These are phyloP conservation scores for Ogataea saltuana DNA, from an alignment of 805 yeast genomes.

Conservation along the genomic window DNA sequence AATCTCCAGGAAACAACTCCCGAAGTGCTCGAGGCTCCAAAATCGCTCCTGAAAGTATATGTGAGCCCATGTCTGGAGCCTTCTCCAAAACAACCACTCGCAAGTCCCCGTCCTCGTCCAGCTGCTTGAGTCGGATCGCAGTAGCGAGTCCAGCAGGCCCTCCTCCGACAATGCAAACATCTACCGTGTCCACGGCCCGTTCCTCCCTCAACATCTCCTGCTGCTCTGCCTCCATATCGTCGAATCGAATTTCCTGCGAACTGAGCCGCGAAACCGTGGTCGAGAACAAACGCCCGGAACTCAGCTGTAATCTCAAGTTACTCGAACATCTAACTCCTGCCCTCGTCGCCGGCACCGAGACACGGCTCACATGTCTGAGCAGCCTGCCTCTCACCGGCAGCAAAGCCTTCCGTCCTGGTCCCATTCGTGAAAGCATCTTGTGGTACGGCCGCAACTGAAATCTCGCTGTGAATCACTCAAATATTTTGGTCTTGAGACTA, in stretches of 20 bases:
- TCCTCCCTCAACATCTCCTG: conserved; percentile 54
- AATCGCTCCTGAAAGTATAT: conserved; percentile 91
- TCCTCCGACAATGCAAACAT: conserved; percentile 95
- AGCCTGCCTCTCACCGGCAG: no score
- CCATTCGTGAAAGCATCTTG: neutral
- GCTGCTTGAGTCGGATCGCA: conserved; percentile 84
- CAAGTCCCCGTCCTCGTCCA: conserved; percentile 64
- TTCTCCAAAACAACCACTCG: conserved; percentile 91
- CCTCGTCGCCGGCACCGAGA: neutral
- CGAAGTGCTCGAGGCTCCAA: conserved; percentile 85
- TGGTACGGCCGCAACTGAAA: no score
- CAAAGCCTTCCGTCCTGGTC: no score
- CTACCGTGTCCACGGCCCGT: conserved; percentile 83
- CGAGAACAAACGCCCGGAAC: neutral
- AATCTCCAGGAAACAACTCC: conserved; percentile 78
- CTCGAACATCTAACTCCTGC: neutral
- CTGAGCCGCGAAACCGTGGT: neutral
- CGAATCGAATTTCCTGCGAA: conserved; percentile 28
- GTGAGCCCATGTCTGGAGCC: conserved; percentile 91
- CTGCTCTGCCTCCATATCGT: conserved; percentile 42
- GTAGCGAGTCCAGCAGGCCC: conserved; percentile 98
- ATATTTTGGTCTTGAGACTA: no score
- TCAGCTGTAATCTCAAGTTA: neutral
- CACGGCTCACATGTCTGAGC: no score
- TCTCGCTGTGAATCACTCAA: no score